phyloP scores from a whole-genome alignment of 179 eudicot species.

The Beta corolliflora region DNA sequence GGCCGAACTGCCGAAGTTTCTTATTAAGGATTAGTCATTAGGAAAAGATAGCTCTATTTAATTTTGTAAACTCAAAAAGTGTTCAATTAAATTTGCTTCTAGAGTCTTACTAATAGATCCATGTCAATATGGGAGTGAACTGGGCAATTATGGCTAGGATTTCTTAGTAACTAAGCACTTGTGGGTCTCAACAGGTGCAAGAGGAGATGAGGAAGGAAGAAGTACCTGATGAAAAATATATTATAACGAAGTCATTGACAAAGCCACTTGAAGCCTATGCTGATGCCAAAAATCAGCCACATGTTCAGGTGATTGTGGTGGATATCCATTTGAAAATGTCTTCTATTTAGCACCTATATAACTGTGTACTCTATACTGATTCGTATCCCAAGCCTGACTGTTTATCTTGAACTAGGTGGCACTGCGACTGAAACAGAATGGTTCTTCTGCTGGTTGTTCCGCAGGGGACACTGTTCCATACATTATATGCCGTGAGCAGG shows the following conservation, averaged over 20 bases:
- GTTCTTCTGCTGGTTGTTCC: constrained; percentile 79
- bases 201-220: constrained; percentile 90
- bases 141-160: not conserved
- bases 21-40: not conserved
- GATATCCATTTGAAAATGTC: not conserved
- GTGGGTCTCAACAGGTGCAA: constrained; percentile 56
- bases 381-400: not conserved
- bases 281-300: constrained; percentile 94
- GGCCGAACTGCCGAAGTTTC: not conserved
- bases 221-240: constrained; percentile 78
- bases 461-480: constrained; percentile 98
- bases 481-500: constrained; percentile 91
- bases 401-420: constrained; percentile 60
- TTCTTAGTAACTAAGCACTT: constrained; percentile 10
- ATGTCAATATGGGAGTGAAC: not conserved
- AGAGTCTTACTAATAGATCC: not conserved
- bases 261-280: constrained; percentile 94
- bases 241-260: constrained; percentile 88
- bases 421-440: constrained; percentile 74
- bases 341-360: not conserved
- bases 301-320: constrained; percentile 76
- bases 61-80: not conserved
- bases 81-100: not conserved
- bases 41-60: no score
- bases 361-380: not conserved